These are phyloP conservation scores for Pichia insulana DNA, from an alignment of 805 yeast species.

Conservation along the genomic window DNA sequence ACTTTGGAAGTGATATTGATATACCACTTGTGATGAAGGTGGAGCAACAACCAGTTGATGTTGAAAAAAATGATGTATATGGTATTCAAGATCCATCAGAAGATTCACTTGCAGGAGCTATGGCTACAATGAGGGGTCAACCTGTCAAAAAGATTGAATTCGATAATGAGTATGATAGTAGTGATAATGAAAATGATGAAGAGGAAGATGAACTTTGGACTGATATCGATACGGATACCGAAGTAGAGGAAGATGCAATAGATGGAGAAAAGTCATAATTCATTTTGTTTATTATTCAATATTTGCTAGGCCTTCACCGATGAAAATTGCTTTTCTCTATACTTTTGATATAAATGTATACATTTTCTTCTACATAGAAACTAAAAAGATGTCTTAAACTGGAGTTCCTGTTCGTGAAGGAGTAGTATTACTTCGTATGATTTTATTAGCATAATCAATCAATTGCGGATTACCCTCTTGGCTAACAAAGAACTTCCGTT, in stretches of 20 bases:
- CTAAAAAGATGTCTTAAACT: not conserved
- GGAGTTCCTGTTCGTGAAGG: conserved; percentile 10
- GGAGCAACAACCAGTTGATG: conserved; percentile 44
- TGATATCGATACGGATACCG: conserved; percentile 58
- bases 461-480: conserved; percentile 81
- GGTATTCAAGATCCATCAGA: conserved; percentile 68
- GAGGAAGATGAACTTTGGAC: conserved; percentile 29
- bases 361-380: not conserved
- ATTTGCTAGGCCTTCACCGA: too few relatives aligned
- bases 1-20: conserved; percentile 75
- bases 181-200: conserved; percentile 19
- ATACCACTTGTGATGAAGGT: conserved; percentile 67
- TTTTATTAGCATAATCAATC: conserved; percentile 81
- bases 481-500: conserved; percentile 75
- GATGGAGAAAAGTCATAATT: conserved; percentile 1
- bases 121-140: conserved; percentile 62
- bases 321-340: too few relatives aligned
- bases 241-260: conserved; percentile 39
- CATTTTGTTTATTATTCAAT: not conserved
- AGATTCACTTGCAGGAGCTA: conserved; percentile 66
- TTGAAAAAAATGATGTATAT: conserved; percentile 34
- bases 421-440: conserved; percentile 23
- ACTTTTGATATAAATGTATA: too few relatives aligned
- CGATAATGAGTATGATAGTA: conserved; percentile 27
- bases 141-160: conserved; percentile 38